Percentiles rank a stretch among this genome's conserved stretches.
These are phyloP conservation scores for Mortierella sp. DNA, from an alignment of 371 early-diverging fungal genomes.

Conservation along the genomic window DNA sequence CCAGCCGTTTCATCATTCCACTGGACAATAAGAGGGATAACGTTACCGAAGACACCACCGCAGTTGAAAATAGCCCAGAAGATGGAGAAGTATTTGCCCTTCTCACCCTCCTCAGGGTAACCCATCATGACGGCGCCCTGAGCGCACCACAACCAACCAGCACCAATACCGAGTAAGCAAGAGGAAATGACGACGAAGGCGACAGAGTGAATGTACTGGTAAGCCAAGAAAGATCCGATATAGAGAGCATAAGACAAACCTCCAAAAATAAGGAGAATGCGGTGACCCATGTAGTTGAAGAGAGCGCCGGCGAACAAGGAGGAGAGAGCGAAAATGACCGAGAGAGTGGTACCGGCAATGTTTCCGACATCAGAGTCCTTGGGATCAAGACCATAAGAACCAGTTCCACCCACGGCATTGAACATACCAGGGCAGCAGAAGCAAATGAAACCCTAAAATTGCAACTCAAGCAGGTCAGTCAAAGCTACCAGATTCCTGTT, in stretches of 20 bases:
- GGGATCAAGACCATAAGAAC: constrained; percentile 67
- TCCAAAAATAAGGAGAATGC: constrained; percentile 64
- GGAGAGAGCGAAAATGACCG: constrained; percentile 76
- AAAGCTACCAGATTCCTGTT: too few relatives aligned
- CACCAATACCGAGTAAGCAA: constrained; percentile 70
- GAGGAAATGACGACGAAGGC: constrained; percentile 70
- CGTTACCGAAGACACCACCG: constrained; percentile 82
- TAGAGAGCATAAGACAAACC: constrained; percentile 70
- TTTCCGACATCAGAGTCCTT: constrained; percentile 71
- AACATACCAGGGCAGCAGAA: constrained; percentile 90
- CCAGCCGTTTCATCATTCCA: constrained; percentile 51
- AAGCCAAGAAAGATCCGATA: constrained; percentile 66
- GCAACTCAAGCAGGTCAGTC: too few relatives aligned
- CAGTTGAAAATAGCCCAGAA: constrained; percentile 81
- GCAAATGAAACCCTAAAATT: constrained; percentile 70
- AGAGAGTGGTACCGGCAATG: constrained; percentile 78
- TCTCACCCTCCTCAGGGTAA: constrained; percentile 75
- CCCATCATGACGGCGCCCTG: constrained; percentile 81
- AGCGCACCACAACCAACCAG: constrained; percentile 72
- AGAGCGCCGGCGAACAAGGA: constrained; percentile 75
- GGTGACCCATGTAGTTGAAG: constrained; percentile 70
- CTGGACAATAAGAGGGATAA: constrained; percentile 77
- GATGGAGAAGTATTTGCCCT: constrained; percentile 78
- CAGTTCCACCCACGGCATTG: constrained; percentile 78
- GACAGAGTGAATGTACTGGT: constrained; percentile 59